Conservation (phyloP, 345 rosid species). For the Carallia brachiata region DNA sequence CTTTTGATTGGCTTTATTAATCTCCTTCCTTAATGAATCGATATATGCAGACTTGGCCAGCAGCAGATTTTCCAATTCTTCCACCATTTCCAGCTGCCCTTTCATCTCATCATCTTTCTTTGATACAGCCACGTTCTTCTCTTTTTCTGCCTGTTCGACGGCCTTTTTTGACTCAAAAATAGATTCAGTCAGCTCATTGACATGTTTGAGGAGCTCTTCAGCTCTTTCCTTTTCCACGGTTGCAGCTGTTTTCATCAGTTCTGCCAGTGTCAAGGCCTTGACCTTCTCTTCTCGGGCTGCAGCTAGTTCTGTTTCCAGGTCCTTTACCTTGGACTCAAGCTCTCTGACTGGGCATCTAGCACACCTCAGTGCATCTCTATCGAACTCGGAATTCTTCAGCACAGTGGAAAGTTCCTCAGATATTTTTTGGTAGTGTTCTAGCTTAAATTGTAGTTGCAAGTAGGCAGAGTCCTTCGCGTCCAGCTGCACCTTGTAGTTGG, state of each 20-base stretch:
- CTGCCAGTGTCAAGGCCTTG: slow-evolving; percentile 32
- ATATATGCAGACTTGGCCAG: slow-evolving; percentile 20
- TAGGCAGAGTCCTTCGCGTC: slow-evolving; percentile 46
- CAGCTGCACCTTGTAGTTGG: slow-evolving; percentile 43
- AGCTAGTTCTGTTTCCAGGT: slow-evolving; percentile 44
- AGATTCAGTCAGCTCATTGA: slow-evolving; percentile 29
- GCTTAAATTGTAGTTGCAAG: slow-evolving; percentile 32
- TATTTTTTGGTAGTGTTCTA: slow-evolving; percentile 35
- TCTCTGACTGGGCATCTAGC: slow-evolving; percentile 22
- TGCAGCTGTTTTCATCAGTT: slow-evolving; percentile 36
- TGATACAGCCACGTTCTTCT: slow-evolving; percentile 16
- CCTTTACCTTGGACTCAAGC: slow-evolving; percentile 40
- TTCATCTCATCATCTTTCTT: slow-evolving; percentile 33
- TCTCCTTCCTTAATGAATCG: slow-evolving; percentile 27
- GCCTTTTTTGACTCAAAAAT: slow-evolving; percentile 25
- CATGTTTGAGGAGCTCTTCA: slow-evolving; percentile 32
- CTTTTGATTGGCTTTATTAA: slow-evolving; percentile 20
- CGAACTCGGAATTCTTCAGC: slow-evolving; percentile 35
- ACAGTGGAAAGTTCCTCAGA: slow-evolving; percentile 34
- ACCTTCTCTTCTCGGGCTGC: slow-evolving; percentile 31
- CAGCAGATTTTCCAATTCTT: slow-evolving; percentile 38
- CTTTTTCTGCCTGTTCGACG: slow-evolving; percentile 27
- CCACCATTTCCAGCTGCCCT: slow-evolving; percentile 27
- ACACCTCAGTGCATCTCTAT: slow-evolving; percentile 34
- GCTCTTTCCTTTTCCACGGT: slow-evolving; percentile 38